phyloP scores from a whole-genome alignment of 257 asterid species.

The Dorcoceras hygrometricum region DNA sequence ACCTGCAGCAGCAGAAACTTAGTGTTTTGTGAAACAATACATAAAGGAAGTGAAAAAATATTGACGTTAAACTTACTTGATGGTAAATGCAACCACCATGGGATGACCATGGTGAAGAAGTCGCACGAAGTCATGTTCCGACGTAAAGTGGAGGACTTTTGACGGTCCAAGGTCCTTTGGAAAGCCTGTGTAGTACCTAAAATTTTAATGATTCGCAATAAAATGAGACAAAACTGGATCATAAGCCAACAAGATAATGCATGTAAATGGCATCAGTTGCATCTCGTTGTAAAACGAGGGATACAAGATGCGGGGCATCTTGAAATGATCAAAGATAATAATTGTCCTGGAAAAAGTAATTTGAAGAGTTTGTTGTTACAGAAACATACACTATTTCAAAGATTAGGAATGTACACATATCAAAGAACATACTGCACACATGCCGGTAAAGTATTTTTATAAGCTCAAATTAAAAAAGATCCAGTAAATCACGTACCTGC shows the following conservation, averaged over 20 bases:
- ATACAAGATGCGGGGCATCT: background rate
- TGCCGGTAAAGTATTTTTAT: too few relatives aligned
- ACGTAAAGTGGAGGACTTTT: constrained; percentile 69
- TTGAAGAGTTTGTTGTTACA: background rate
- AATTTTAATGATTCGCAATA: constrained; percentile 20
- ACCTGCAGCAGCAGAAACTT: constrained; percentile 38
- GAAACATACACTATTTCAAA: background rate
- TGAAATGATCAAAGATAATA: background rate
- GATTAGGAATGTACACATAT: background rate
- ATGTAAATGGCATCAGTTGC: background rate
- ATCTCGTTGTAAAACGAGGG: constrained; percentile 3
- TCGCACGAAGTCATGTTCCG: constrained; percentile 93
- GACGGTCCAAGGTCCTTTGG: constrained; percentile 97
- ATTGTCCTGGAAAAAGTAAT: too few relatives aligned
- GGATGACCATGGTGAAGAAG: constrained; percentile 93
- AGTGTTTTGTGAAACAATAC: constrained; percentile 10
- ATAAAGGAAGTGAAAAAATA: constrained; percentile 5
- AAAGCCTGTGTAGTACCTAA: constrained; percentile 80
- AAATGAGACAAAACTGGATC: background rate
- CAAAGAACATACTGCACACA: too few relatives aligned
- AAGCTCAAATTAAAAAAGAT: too few relatives aligned
- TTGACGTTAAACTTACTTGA: constrained; percentile 47
- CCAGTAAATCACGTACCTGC: constrained; percentile 45
- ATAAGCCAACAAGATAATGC: constrained; percentile 9
- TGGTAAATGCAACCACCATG: constrained; percentile 90